Conservation (phyloP, 2,329 filamentous ascomycete species). For the Colletotrichum sp. region DNA sequence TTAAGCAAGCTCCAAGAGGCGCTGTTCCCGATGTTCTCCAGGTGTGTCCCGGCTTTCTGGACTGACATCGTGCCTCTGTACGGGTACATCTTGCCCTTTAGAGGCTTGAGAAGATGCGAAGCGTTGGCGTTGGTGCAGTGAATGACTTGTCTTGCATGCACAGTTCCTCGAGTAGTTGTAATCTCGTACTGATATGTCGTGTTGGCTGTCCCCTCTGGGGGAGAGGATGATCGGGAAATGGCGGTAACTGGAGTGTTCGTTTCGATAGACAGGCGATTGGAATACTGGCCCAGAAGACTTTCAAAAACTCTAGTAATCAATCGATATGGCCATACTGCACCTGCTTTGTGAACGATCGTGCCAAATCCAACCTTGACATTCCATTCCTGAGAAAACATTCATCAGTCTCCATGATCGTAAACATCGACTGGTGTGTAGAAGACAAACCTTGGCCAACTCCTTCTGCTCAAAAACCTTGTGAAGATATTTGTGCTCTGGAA, state of each 20-base stretch:
- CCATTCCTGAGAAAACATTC: background rate
- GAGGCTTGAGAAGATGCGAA: background rate
- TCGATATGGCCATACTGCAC: background rate
- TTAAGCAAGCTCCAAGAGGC: background rate
- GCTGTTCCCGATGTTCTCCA: background rate
- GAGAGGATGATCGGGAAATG: accelerated
- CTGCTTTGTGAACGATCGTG: background rate
- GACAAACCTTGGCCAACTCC: background rate
- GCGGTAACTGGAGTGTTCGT: background rate
- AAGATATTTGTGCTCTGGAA: background rate
- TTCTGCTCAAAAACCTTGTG: background rate
- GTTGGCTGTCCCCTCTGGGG: accelerated
- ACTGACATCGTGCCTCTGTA: background rate
- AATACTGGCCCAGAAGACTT: background rate
- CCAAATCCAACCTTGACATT: background rate
- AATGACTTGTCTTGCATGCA: background rate
- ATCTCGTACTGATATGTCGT: background rate
- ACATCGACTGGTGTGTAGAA: background rate
- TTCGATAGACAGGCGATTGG: background rate
- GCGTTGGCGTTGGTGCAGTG: background rate
- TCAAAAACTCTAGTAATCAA: background rate
- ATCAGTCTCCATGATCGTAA: accelerated
- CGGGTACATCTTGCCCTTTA: background rate
- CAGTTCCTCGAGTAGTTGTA: background rate
- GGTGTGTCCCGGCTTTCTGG: background rate